These are phyloP conservation scores for Pythium sp. DNA, from an alignment of 352 stramenopile genomes.

Conservation along the genomic window DNA sequence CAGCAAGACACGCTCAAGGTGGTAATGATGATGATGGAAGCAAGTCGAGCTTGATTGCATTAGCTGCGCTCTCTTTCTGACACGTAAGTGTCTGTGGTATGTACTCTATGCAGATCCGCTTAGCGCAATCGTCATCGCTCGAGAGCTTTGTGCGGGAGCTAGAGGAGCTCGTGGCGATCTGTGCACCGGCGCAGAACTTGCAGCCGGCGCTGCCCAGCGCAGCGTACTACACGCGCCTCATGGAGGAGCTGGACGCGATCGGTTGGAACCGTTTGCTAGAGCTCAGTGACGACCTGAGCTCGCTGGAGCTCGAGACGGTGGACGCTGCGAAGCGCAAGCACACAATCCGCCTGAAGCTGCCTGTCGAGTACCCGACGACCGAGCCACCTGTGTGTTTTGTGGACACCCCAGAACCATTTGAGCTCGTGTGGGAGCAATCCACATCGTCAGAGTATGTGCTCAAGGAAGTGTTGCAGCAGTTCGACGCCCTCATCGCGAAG, in stretches of 20 bases:
- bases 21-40: background rate
- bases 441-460: conserved; percentile 13
- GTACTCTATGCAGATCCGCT: conserved; percentile 24
- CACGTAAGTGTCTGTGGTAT: background rate
- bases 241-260: conserved; percentile 57
- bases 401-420: conserved; percentile 56
- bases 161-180: conserved; percentile 59
- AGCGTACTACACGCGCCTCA: conserved; percentile 57
- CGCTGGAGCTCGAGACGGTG: conserved; percentile 46
- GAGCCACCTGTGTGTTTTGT: conserved; percentile 34
- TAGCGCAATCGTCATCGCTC: conserved; percentile 56
- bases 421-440: conserved; percentile 13
- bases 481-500: conserved; percentile 12
- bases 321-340: conserved; percentile 48
- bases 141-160: conserved; percentile 50
- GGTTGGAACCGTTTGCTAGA: conserved; percentile 56
- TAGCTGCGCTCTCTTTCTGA: background rate
- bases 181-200: conserved; percentile 11
- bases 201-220: conserved; percentile 33
- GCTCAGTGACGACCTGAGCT: conserved; percentile 55
- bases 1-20: conserved; percentile 54
- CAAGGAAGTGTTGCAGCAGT: conserved; percentile 10
- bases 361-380: conserved; percentile 34
- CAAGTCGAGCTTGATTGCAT: background rate
- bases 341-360: conserved; percentile 36